phyloP scores from a whole-genome alignment of 2,329 filamentous ascomycete genomes.

The Claviceps purpurea region DNA sequence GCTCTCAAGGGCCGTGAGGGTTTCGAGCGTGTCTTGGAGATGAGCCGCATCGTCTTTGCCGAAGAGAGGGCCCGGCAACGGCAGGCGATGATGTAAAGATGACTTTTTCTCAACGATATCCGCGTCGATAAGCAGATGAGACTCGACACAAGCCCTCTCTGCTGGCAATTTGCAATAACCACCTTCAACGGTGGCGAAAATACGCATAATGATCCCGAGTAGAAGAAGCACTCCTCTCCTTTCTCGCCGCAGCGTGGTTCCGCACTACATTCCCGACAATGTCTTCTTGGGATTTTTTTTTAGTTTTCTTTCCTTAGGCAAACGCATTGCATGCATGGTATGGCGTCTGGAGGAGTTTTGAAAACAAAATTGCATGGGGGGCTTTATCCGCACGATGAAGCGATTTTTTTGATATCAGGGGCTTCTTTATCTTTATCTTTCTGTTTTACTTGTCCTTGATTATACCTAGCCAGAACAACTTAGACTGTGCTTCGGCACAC shows the following conservation, averaged over 20 bases:
- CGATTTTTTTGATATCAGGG: background rate
- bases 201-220: background rate
- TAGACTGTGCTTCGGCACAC: conserved; percentile 1
- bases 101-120: background rate
- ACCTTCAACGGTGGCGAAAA: background rate
- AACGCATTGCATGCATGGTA: conserved; percentile 2
- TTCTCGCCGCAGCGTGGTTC: background rate
- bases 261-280: background rate
- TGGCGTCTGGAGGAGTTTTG: background rate
- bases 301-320: background rate
- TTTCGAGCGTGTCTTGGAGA: conserved; percentile 87
- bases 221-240: background rate
- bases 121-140: background rate
- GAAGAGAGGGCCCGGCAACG: conserved; percentile 60
- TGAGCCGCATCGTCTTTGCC: conserved; percentile 82
- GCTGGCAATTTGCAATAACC: background rate
- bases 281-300: background rate
- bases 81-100: conserved; percentile 4
- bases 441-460: background rate
- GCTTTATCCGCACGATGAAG: background rate
- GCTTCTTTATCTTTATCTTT: background rate
- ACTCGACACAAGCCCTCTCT: background rate
- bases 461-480: conserved; percentile 1
- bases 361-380: background rate
- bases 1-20: conserved; percentile 82